Evolutionary conservation across 2,329 filamentous ascomycete species (phyloP), one percentile per base, ranked within the genome.

Genomic region (Neofusicoccum ribis): DNA sequence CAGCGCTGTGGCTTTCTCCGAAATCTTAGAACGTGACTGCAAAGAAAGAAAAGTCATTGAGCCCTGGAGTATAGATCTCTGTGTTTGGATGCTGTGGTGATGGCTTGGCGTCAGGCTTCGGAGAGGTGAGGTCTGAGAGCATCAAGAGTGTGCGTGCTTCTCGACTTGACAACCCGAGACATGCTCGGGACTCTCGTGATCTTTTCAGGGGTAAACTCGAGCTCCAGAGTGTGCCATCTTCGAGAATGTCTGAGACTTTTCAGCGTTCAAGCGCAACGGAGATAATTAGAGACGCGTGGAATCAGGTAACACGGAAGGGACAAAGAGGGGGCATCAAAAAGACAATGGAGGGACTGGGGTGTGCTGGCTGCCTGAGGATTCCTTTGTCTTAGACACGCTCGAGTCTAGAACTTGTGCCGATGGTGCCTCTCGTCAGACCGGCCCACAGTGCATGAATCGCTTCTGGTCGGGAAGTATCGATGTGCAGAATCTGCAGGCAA

Each of bases 391-490:
- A 60, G 56, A 60, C 56, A 60, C 11, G 41, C 27, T 3, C 27
- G 11, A 37, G 56, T 60, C 56, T 60, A 49, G 56, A 60, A 27
- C 31, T 36, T 46, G 41, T 15, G 27, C 23, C 14, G 27, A 47
- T 37, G 39, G 39, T 36, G 27, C 31, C 34, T 52, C 41, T 60
- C 3, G 41, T 27, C 5, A 27, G 31, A 60, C n/a, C 14, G 56
- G 20, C 43, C 56, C 56, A 60, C 56, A 47, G 11, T 27, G 27
- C 43, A 49, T 47, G 56, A 46, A 17, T 60, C 15, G 43, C 27
- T 43, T 60, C 31, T 47, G 9, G 41, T 34, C 43, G 56, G 56
- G 56, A 60, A 47, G 56, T 60, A 60, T 60, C 27, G 56, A 60
- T 60, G 56, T 60, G 56, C 56, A 60, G 23, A 27, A n/a, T 9